A percentile compares a stretch with the other conserved stretches of the same genome.
Evolutionary conservation across 108 stramenopile genomes (phyloP).

Genomic region (Chaetoceros tenuissimus): DNA sequence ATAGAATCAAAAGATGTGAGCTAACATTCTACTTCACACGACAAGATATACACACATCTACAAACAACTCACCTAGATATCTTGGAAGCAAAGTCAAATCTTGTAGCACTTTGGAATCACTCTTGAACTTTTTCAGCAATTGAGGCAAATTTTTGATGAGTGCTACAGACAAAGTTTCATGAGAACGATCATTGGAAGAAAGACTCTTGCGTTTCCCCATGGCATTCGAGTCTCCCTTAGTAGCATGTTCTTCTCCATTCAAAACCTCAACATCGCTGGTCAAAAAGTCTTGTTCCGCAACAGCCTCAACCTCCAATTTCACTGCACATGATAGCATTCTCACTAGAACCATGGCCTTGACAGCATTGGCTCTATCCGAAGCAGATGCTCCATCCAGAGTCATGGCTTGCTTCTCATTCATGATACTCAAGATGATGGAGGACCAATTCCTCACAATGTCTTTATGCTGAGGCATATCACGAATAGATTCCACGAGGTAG

Average conservation of each 20-base stretch:
- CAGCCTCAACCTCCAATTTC: slow-evolving; percentile 43
- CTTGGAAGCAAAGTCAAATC: slow-evolving; percentile 57
- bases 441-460: slow-evolving; percentile 57
- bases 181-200: slow-evolving; percentile 10
- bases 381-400: slow-evolving; percentile 18
- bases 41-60: neutral
- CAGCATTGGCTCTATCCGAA: slow-evolving; percentile 38
- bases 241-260: slow-evolving; percentile 11
- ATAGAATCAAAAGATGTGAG: slow-evolving; percentile 1
- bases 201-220: neutral
- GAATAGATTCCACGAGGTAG: slow-evolving; percentile 63
- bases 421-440: slow-evolving; percentile 66
- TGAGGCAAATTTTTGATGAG: slow-evolving; percentile 59
- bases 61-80: slow-evolving; percentile 32
- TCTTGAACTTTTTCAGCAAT: slow-evolving; percentile 63
- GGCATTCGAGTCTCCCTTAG: neutral
- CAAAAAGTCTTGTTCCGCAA: slow-evolving; percentile 27
- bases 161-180: slow-evolving; percentile 54
- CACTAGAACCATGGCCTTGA: slow-evolving; percentile 66
- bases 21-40: neutral
- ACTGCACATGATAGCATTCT: slow-evolving; percentile 60
- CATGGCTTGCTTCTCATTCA: slow-evolving; percentile 35
- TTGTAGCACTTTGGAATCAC: slow-evolving; percentile 51
- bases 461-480: slow-evolving; percentile 56
- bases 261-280: slow-evolving; percentile 19